Conservation (phyloP, 805 yeast species). For the Saturnispora ahearnii region DNA sequence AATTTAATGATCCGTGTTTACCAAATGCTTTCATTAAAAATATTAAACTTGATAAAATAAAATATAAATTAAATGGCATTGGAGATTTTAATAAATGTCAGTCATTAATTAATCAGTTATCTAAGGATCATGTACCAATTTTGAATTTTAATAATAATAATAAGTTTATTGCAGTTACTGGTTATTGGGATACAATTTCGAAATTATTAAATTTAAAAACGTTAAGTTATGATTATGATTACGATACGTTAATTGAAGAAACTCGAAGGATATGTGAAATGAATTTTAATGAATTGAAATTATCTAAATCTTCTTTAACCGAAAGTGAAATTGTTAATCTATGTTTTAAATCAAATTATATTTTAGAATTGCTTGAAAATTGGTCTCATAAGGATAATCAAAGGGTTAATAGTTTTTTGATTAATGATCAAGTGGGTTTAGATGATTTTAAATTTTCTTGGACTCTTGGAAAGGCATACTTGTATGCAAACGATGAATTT, state of each 20-base stretch:
- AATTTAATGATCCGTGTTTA: constrained; percentile 45
- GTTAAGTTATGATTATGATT: constrained; percentile 32
- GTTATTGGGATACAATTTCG: constrained; percentile 57
- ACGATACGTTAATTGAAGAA: constrained; percentile 33
- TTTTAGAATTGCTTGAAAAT: constrained; percentile 48
- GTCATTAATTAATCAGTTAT: constrained; percentile 34
- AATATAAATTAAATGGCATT: constrained; percentile 35
- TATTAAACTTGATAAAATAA: constrained; percentile 11
- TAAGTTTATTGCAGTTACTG: constrained; percentile 52
- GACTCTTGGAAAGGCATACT: constrained; percentile 77
- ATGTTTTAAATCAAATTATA: constrained; percentile 57
- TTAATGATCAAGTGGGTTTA: constrained; percentile 42
- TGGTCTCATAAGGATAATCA: constrained; percentile 34
- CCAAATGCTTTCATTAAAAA: constrained; percentile 35
- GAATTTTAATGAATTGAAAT: constrained; percentile 21
- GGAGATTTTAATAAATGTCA: constrained; percentile 45
- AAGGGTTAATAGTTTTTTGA: constrained; percentile 25
- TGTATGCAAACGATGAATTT: constrained; percentile 50
- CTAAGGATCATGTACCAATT: constrained; percentile 21
- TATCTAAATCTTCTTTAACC: constrained; percentile 9
- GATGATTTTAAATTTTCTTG: constrained; percentile 82
- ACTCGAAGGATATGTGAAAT: constrained; percentile 42
- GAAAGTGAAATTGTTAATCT: constrained; percentile 30
- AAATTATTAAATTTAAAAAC: constrained; percentile 28
- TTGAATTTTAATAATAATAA: constrained; percentile 45